Evolutionary conservation across 2,329 filamentous ascomycete genomes (phyloP).

Genomic region (Phyllosticta paracitricarpa): DNA sequence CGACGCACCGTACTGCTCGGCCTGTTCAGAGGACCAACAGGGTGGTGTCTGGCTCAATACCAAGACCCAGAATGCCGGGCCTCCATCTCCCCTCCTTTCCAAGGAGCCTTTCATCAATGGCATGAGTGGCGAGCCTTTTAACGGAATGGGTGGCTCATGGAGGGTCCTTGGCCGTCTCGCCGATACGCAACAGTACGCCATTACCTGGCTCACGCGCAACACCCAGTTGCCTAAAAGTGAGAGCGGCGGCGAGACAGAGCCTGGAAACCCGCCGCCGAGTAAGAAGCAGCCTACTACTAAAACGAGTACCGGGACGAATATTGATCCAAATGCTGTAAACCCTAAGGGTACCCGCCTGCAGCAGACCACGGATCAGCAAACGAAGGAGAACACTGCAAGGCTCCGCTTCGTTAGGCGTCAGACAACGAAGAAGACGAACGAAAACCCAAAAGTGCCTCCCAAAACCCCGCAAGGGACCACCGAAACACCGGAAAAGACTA

Average conservation of each 20-base stretch:
- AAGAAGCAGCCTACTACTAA: background rate
- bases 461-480: background rate
- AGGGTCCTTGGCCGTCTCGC: conserved; percentile 35
- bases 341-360: background rate
- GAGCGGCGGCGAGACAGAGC: background rate
- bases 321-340: background rate
- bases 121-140: conserved; percentile 47
- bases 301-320: background rate
- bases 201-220: background rate
- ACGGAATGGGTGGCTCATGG: conserved; percentile 53
- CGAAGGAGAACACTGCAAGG: background rate
- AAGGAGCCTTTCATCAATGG: conserved; percentile 54
- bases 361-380: background rate
- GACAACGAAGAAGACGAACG: background rate
- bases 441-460: background rate
- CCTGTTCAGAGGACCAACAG: background rate
- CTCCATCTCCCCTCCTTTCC: conserved; percentile 47
- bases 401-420: background rate
- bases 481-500: background rate
- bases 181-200: background rate
- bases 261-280: no score
- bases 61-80: conserved; percentile 25
- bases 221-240: background rate
- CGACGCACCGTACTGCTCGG: conserved; percentile 37
- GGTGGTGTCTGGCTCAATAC: background rate